phyloP scores from a whole-genome alignment of 257 asterid genomes.

The Dorcoceras hygrometricum region DNA sequence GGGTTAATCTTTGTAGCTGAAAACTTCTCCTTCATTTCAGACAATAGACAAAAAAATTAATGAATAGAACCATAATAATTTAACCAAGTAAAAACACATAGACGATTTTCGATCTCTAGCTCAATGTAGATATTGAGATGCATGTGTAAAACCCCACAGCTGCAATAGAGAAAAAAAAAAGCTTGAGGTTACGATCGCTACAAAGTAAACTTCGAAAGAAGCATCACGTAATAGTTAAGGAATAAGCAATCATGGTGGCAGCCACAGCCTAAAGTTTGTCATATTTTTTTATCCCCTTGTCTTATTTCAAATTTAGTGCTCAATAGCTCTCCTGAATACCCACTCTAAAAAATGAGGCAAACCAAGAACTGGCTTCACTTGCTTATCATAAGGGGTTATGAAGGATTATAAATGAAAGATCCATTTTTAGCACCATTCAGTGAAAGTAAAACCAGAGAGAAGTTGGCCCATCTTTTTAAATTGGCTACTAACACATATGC shows the following conservation, averaged over 20 bases:
- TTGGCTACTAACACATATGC: neutral
- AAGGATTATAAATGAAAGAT: neutral
- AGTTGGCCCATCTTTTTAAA: too few relatives aligned
- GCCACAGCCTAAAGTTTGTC: neutral
- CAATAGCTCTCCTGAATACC: neutral
- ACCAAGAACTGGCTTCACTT: neutral
- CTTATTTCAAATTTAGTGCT: neutral
- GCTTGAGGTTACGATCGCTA: neutral
- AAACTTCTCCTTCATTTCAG: constrained; percentile 4
- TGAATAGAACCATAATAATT: constrained; percentile 22
- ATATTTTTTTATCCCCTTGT: neutral
- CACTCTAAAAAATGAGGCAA: neutral
- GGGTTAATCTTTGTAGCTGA: neutral
- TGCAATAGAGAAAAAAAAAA: constrained; percentile 38
- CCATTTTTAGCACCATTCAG: neutral
- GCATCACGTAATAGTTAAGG: neutral
- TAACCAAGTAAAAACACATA: constrained; percentile 3
- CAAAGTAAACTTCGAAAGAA: neutral
- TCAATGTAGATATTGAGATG: constrained; percentile 55
- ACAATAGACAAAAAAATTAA: constrained; percentile 29
- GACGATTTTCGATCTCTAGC: constrained; percentile 14
- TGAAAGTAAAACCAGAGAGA: neutral
- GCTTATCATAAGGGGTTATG: neutral
- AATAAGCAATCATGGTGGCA: neutral
- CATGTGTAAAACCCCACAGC: constrained; percentile 92